Percentiles rank a stretch among this genome's conserved stretches.
These are phyloP conservation scores for Metroxylon sagu DNA, from an alignment of 176 grass and related monocot species.

Conservation along the genomic window DNA sequence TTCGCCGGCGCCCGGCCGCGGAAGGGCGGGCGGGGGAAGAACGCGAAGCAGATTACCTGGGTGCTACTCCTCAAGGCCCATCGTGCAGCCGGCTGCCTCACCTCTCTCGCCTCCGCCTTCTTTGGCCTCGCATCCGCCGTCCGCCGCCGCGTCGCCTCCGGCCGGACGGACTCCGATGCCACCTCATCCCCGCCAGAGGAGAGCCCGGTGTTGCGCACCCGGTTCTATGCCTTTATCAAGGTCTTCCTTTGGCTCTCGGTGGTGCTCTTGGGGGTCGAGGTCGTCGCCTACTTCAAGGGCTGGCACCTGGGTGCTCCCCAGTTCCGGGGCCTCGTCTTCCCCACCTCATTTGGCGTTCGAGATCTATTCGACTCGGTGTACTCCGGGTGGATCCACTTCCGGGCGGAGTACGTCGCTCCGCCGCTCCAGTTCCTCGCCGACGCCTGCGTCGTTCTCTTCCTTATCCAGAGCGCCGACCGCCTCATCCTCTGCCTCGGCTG, in stretches of 20 bases:
- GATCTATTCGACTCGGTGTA: constrained; percentile 57
- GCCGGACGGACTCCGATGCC: constrained; percentile 62
- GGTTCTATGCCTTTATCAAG: constrained; percentile 72
- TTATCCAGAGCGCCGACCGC: constrained; percentile 90
- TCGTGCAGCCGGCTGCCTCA: constrained; percentile 78
- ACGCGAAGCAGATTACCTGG: constrained; percentile 99
- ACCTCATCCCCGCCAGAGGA: constrained; percentile 31
- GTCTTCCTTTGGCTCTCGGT: constrained; percentile 74
- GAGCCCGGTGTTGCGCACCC: constrained; percentile 63
- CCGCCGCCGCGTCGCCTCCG: constrained; percentile 47
- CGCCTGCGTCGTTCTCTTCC: constrained; percentile 83
- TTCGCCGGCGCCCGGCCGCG: constrained; percentile 1
- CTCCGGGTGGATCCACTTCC: constrained; percentile 64
- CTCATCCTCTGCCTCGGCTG: constrained; percentile 80
- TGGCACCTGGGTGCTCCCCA: constrained; percentile 57
- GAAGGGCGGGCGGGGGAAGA: constrained; percentile 61
- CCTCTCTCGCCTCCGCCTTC: constrained; percentile 52
- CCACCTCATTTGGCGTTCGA: constrained; percentile 37
- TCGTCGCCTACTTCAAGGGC: constrained; percentile 52
- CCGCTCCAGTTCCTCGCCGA: constrained; percentile 80
- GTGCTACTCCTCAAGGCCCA: constrained; percentile 96
- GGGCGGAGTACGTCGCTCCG: constrained; percentile 71
- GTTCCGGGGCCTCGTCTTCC: constrained; percentile 6
- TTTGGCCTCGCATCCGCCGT: constrained; percentile 53
- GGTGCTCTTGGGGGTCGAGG: constrained; percentile 57